Percentiles rank a stretch among this genome's conserved stretches.
Evolutionary conservation across 768 basidiomycete species (phyloP).

Genomic region (Cystofilobasidium capitatum): DNA sequence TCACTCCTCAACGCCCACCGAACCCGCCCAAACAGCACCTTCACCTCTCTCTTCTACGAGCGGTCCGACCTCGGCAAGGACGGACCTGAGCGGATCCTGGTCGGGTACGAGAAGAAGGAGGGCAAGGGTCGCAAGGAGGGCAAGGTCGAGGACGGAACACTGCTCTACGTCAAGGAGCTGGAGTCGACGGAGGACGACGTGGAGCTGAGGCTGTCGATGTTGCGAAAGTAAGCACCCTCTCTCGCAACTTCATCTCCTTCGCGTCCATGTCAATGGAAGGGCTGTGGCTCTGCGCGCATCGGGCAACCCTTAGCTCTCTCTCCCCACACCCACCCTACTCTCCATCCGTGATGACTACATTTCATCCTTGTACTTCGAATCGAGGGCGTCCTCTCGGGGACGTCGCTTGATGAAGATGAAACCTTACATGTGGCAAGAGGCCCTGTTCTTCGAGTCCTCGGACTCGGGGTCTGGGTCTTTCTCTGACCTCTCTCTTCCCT

Average conservation of each 20-base stretch:
- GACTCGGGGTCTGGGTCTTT: neutral
- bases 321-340: neutral
- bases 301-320: neutral
- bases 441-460: no score
- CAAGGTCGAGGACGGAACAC: constrained; percentile 43
- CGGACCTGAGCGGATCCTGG: constrained; percentile 36
- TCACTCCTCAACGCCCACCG: constrained; percentile 73
- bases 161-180: constrained; percentile 64
- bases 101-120: constrained; percentile 32
- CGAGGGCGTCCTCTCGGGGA: neutral
- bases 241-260: neutral
- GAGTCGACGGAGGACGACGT: constrained; percentile 63
- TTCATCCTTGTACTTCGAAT: constrained; percentile 28
- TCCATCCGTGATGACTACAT: neutral
- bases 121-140: constrained; percentile 22
- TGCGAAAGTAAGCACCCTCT: constrained; percentile 50
- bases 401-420: constrained; percentile 25
- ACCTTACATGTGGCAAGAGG: neutral
- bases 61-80: constrained; percentile 36
- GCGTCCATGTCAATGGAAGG: neutral
- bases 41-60: constrained; percentile 40
- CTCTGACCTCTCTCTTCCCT: neutral
- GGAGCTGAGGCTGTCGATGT: constrained; percentile 61
- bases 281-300: neutral
- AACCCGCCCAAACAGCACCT: constrained; percentile 36